Evolutionary conservation across 2,329 filamentous ascomycete genomes (phyloP), one percentile per base, ranked within the genome.

Genomic region (Clarireedia paspali): DNA sequence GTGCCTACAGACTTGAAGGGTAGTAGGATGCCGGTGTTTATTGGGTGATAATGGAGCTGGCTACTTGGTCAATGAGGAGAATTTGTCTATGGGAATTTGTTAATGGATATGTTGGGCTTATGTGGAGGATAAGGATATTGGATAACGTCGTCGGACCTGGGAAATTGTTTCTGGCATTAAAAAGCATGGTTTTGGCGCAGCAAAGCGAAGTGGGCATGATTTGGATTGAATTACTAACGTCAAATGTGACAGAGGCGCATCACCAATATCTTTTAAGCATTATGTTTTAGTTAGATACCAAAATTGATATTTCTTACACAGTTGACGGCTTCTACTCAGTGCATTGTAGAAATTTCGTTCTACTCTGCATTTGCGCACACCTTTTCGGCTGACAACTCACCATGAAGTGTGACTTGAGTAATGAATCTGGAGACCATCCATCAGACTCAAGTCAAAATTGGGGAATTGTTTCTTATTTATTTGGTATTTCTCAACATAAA

Each of bases 21-120:
- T 2, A 82, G 75, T 60, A 73, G 80, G 4, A 72, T 82, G 71
- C 78, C 79, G 0, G 77, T 82, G 9, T 82, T 78, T 57, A 77
- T 82, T 61, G 70, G 74, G n/a, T 74, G 55, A 62, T 23, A 2
- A 0, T 44, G 10, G 17, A 10, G 12, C 20, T 26, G 23, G 4
- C 4, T 15, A 4, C 24, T 26, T 6, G 12, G 23, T 47, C 7
- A 44, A 14, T 34, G 30, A 34, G 3, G 40, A 17, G n/a, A 12
- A 44, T 23, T 23, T 17, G 40, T 12, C 20, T 3, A 20, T 20
- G 20, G 1, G 20, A 20, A 20, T 20, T 20, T 20, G 20, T 5
- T 12, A 20, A 44, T 9, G 10, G 38, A 17, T 44, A 20, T 24
- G 40, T 6, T 44, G 10, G 27, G 27, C 27, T 44, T 20, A 50